Evolutionary conservation across 2,329 filamentous ascomycete species (phyloP), one percentile per base, ranked within the genome.

Genomic region (Talaromyces sp.): DNA sequence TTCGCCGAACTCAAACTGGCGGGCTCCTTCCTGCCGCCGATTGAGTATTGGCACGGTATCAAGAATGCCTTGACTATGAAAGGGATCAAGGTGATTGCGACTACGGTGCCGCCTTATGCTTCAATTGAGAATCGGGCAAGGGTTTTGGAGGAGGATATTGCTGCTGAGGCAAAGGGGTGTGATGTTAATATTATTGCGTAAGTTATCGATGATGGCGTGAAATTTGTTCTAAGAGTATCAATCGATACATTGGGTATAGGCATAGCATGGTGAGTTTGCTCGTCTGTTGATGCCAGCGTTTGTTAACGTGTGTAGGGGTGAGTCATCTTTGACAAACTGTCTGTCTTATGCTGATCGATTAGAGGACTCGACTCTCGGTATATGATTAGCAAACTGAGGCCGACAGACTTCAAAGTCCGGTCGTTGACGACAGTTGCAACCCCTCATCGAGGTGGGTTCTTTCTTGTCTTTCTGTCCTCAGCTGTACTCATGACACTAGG

Each of bases 401-500:
- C 85, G 10, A 78, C 79, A 2, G 86, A 88, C 60, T 91, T 97
- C 69, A 92, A 91, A 73, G 91, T 97, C 66, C 83, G 93, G 43
- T 88, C 86, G 0, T 74, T 89, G 69, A 89, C 87, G 0, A 89
- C 87, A 0, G 83, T 89, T 65, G 86, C 86, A 2, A 85, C 84
- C 15, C 87, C 87, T 0, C 87, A 89, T 76, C 76, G 83, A 75
- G 79, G 84, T 84, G 40, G 72, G 67, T 10, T 40, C 34, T 34
- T 2, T 15, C 13, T 5, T 8, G 13, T 19, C 40, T 13, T 15
- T 17, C 29, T 10, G 36, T 4, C 3, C n/a, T 36, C 31, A 43
- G 2, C 29, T 13, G 34, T 49, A 7, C 56, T 25, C 34, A 67
- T 15, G 5, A 64, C 31, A 47, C 25, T 56, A 76, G 85, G 86